phyloP scores from a whole-genome alignment of 306 rosid genomes.

The Rosa chinensis region DNA sequence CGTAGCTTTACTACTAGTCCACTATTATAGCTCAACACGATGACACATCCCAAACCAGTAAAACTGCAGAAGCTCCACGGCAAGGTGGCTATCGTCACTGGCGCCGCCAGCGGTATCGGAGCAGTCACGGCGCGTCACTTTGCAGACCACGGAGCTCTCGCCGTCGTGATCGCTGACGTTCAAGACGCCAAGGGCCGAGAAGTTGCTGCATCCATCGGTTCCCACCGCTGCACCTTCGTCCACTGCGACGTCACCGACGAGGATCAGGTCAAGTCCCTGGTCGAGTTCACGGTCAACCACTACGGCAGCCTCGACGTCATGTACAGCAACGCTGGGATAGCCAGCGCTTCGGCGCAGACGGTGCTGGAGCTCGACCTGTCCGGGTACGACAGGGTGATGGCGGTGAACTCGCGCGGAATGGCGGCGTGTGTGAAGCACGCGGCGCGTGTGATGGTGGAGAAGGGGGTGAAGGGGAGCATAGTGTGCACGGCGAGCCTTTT shows the following conservation, averaged over 20 bases:
- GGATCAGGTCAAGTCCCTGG: neutral
- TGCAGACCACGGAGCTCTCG: slow-evolving; percentile 18
- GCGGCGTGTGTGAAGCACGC: slow-evolving; percentile 27
- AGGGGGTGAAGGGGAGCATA: slow-evolving; percentile 22
- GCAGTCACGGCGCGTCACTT: slow-evolving; percentile 13
- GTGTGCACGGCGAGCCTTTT: slow-evolving; percentile 47
- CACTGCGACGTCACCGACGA: slow-evolving; percentile 27
- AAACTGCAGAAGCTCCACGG: slow-evolving; percentile 13
- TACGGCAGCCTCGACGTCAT: slow-evolving; percentile 24
- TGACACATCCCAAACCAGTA: too few species aligned
- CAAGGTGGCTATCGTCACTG: slow-evolving; percentile 29
- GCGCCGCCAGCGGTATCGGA: slow-evolving; percentile 30
- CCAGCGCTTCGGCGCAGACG: neutral
- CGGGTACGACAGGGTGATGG: neutral
- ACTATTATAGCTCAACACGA: neutral
- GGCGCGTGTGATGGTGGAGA: slow-evolving; percentile 3
- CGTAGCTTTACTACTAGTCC: neutral
- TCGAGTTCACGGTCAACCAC: slow-evolving; percentile 1
- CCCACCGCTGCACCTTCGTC: neutral
- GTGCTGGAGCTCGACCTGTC: slow-evolving; percentile 13
- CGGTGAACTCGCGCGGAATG: slow-evolving; percentile 1
- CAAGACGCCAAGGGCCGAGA: slow-evolving; percentile 21
- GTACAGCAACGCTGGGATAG: slow-evolving; percentile 29
- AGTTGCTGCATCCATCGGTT: neutral
- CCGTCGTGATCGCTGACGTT: slow-evolving; percentile 25